A percentile compares a stretch with the other conserved stretches of the same genome.
Evolutionary conservation across 1,284 basidiomycete species (phyloP).

Genomic region (Tausonia pullulans): DNA sequence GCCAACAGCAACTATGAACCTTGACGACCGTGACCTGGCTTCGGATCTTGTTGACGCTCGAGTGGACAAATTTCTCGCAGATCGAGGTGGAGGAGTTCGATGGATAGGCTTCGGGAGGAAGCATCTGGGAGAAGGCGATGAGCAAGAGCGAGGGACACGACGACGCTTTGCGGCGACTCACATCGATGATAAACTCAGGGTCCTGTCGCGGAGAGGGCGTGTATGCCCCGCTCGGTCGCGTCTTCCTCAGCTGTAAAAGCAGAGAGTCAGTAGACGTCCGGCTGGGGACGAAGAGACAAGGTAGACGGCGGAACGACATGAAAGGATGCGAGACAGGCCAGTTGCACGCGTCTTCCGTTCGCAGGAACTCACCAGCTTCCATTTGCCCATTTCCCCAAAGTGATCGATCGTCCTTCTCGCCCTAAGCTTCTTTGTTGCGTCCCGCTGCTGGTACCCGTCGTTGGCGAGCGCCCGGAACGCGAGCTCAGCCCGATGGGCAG

Average conservation of each 20-base stretch:
- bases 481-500: slow-evolving; percentile 10
- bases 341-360: no score
- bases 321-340: no score
- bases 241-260: slow-evolving; percentile 50
- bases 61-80: slow-evolving; percentile 93
- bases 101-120: slow-evolving; percentile 82
- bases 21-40: slow-evolving; percentile 92
- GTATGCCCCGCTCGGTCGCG: slow-evolving; percentile 59
- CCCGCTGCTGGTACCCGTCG: slow-evolving; percentile 13
- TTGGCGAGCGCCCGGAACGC: slow-evolving; percentile 5
- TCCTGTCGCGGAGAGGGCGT: slow-evolving; percentile 65
- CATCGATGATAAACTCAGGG: slow-evolving; percentile 71
- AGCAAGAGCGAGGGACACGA: slow-evolving; percentile 9
- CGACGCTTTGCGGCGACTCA: slow-evolving; percentile 35
- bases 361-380: slow-evolving; percentile 53
- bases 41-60: slow-evolving; percentile 94
- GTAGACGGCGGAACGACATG: no score
- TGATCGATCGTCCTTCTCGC: slow-evolving; percentile 91
- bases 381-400: slow-evolving; percentile 72
- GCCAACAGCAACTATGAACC: slow-evolving; percentile 42
- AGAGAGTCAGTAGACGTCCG: background rate
- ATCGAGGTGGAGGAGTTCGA: slow-evolving; percentile 81
- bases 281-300: no score
- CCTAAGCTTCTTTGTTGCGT: slow-evolving; percentile 71
- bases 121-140: slow-evolving; percentile 46